phyloP scores from a whole-genome alignment of 306 rosid genomes.

The Coriaria nepalensis region DNA sequence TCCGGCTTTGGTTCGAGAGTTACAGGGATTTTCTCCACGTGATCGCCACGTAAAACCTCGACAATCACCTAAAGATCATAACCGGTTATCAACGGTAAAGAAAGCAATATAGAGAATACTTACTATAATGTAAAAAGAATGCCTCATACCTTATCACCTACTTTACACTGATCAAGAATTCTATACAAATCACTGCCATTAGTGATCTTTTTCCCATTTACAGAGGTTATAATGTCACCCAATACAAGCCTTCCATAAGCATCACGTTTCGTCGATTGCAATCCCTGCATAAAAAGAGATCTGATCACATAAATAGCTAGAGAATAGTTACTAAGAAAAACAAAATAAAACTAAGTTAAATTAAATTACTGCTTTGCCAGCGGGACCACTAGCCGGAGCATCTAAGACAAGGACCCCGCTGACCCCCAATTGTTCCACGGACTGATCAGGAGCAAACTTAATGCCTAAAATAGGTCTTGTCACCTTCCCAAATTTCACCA shows the following conservation, averaged over 20 bases:
- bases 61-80: slow-evolving; percentile 50
- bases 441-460: slow-evolving; percentile 98
- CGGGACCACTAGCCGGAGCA: slow-evolving; percentile 88
- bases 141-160: slow-evolving; percentile 71
- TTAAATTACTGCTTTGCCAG: slow-evolving; percentile 82
- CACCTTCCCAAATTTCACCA: slow-evolving; percentile 91
- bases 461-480: slow-evolving; percentile 96
- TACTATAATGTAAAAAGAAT: background rate
- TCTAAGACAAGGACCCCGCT: slow-evolving; percentile 96
- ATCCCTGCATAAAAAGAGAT: slow-evolving; percentile 41
- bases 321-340: background rate
- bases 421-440: slow-evolving; percentile 90
- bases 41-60: slow-evolving; percentile 94
- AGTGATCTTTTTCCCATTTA: slow-evolving; percentile 67
- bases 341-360: slow-evolving; percentile 1
- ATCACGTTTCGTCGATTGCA: slow-evolving; percentile 82
- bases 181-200: slow-evolving; percentile 95
- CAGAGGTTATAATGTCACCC: slow-evolving; percentile 92
- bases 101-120: background rate
- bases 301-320: slow-evolving; percentile 9
- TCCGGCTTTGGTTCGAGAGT: slow-evolving; percentile 82
- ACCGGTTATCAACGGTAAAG: background rate
- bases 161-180: slow-evolving; percentile 92
- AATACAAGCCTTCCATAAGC: slow-evolving; percentile 80
- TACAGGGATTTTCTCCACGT: slow-evolving; percentile 86